Evolutionary conservation across 2,329 filamentous ascomycete genomes (phyloP).

Genomic region (Claviceps cyperi): DNA sequence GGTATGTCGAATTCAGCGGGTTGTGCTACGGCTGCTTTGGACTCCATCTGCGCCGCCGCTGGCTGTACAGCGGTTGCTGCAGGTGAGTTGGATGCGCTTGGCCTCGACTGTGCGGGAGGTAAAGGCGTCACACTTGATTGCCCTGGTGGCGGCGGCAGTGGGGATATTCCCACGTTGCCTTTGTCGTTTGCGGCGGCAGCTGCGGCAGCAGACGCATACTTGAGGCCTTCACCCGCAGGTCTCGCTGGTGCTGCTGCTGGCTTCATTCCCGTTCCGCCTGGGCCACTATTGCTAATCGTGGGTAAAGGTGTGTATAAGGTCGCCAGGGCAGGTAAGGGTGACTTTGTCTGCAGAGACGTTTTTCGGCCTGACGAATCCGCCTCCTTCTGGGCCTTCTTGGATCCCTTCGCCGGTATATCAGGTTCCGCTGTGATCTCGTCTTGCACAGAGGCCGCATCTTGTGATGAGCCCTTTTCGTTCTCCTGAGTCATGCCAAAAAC

Average conservation of each 20-base stretch:
- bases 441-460: conserved; percentile 84
- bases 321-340: conserved; percentile 80
- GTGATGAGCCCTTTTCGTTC: conserved; percentile 80
- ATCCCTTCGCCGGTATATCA: conserved; percentile 29
- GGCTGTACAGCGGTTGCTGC: conserved; percentile 33
- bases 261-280: conserved; percentile 62
- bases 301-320: conserved; percentile 67
- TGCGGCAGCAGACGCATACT: conserved; percentile 92
- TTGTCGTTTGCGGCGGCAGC: conserved; percentile 79
- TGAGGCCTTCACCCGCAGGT: conserved; percentile 76
- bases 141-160: conserved; percentile 78
- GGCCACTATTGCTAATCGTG: conserved; percentile 41
- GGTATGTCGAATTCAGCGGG: conserved; percentile 13
- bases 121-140: conserved; percentile 30
- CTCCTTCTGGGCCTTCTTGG: conserved; percentile 47
- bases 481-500: conserved; percentile 69
- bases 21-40: neutral
- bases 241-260: conserved; percentile 75
- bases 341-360: conserved; percentile 84
- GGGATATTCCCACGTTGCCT: conserved; percentile 85
- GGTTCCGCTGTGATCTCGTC: conserved; percentile 56
- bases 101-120: conserved; percentile 38
- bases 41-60: conserved; percentile 20
- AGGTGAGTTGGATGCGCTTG: conserved; percentile 41
- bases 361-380: conserved; percentile 44